Evolutionary conservation across 164 flowering plant genomes (phyloP).

Genomic region (Stephania yunnanensis): DNA sequence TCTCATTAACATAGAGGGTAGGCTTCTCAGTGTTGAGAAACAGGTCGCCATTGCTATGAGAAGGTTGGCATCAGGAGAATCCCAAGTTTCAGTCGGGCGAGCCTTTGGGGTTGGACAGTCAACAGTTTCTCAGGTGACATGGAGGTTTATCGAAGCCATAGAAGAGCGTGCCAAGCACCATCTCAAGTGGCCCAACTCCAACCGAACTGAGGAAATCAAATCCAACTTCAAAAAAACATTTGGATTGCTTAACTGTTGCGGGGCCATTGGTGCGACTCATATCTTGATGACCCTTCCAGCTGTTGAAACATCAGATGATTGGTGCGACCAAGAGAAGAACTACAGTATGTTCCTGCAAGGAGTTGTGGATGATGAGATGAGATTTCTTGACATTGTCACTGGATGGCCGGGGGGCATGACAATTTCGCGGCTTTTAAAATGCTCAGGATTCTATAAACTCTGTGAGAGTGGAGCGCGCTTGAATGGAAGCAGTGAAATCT

Average conservation of each 20-base stretch:
- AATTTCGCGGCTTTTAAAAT: conserved; percentile 47
- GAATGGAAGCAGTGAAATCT: conserved; percentile 33
- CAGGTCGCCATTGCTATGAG: conserved; percentile 92
- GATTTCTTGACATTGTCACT: conserved; percentile 85
- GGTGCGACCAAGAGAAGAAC: conserved; percentile 79
- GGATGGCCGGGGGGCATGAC: conserved; percentile 77
- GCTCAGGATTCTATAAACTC: conserved; percentile 60
- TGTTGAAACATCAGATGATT: conserved; percentile 88
- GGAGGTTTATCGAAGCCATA: conserved; percentile 90
- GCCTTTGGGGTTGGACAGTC: conserved; percentile 97
- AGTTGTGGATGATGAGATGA: conserved; percentile 70
- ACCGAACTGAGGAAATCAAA: conserved; percentile 53
- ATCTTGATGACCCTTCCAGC: conserved; percentile 93
- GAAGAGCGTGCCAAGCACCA: conserved; percentile 95
- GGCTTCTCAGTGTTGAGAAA: conserved; percentile 94
- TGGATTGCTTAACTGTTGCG: conserved; percentile 81
- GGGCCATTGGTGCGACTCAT: conserved; percentile 85
- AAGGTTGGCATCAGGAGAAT: conserved; percentile 94
- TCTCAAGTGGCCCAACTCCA: conserved; percentile 71
- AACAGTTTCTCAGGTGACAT: conserved; percentile 94
- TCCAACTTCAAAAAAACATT: conserved; percentile 45
- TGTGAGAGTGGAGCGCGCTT: conserved; percentile 58
- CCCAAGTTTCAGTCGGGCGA: conserved; percentile 89
- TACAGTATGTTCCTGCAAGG: conserved; percentile 92
- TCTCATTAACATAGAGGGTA: conserved; percentile 96